Conservation (phyloP, 2,329 filamentous ascomycete genomes). For the Ophiostoma pallidulum region DNA sequence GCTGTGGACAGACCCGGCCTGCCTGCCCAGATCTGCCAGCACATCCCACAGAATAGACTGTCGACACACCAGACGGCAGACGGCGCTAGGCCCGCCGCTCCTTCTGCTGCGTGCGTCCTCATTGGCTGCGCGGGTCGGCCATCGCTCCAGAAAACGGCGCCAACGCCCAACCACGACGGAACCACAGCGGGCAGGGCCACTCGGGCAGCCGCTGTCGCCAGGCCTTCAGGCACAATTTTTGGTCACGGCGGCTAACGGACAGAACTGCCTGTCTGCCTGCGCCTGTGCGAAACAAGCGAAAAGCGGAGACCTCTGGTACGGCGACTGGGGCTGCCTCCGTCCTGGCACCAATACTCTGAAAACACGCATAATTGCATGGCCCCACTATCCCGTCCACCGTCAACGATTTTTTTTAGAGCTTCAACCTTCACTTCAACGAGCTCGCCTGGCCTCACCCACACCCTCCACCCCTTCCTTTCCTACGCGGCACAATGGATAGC, state of each 20-base stretch:
- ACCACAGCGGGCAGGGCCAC: slow-evolving; percentile 6
- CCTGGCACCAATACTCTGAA: too few species aligned
- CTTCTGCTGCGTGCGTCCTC: not conserved
- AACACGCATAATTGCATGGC: too few species aligned
- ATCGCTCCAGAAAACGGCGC: not conserved
- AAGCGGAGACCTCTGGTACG: slow-evolving; percentile 5
- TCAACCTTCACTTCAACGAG: not conserved
- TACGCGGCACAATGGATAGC: not conserved
- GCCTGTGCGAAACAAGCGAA: not conserved
- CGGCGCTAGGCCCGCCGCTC: not conserved
- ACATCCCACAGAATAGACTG: too few species aligned
- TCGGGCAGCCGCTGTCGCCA: slow-evolving; percentile 1
- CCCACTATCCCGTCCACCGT: not conserved
- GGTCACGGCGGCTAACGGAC: slow-evolving; percentile 6
- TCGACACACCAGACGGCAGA: not conserved
- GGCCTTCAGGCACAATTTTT: slow-evolving; percentile 4
- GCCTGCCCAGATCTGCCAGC: too few species aligned
- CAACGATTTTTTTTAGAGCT: slow-evolving; percentile 4
- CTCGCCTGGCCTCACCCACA: too few species aligned
- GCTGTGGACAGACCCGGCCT: too few species aligned
- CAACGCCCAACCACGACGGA: slow-evolving; percentile 6
- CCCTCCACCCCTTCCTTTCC: too few species aligned
- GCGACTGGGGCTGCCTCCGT: too few species aligned
- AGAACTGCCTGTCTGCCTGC: too few species aligned
- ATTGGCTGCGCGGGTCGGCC: not conserved